Percentiles rank a stretch among this genome's conserved stretches.
phyloP scores from a whole-genome alignment of 2,329 filamentous ascomycete species.

The Scleromitrula shiraiana region DNA sequence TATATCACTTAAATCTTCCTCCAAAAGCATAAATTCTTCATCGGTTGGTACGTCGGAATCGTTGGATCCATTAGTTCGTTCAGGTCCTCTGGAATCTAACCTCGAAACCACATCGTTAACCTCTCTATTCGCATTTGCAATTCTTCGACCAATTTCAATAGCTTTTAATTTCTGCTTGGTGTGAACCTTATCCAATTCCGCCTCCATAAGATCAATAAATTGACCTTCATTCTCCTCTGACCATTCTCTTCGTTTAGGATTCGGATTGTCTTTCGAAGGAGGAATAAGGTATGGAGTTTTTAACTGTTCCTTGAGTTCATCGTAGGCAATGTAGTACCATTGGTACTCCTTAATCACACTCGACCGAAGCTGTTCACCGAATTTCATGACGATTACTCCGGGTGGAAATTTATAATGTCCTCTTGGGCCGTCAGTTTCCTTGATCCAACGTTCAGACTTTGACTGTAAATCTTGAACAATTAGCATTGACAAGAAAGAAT shows the following conservation, averaged over 20 bases:
- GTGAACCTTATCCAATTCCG: constrained; percentile 94
- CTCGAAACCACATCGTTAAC: constrained; percentile 79
- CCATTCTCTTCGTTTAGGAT: constrained; percentile 59
- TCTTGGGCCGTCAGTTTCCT: constrained; percentile 8
- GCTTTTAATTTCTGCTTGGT: constrained; percentile 97
- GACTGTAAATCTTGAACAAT: constrained; percentile 24
- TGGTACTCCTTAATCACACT: constrained; percentile 95
- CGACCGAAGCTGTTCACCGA: constrained; percentile 92
- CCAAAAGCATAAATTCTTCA: constrained; percentile 87
- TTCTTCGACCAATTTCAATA: constrained; percentile 87
- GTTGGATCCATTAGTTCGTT: constrained; percentile 22
- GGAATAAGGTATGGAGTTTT: constrained; percentile 59
- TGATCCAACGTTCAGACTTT: constrained; percentile 14
- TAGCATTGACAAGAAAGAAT: constrained; percentile 16
- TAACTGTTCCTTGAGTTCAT: constrained; percentile 80
- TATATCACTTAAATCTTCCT: constrained; percentile 93
- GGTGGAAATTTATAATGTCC: constrained; percentile 29
- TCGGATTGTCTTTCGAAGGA: constrained; percentile 38
- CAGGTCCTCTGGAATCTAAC: constrained; percentile 54
- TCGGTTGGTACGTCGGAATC: constrained; percentile 56
- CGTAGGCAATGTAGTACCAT: constrained; percentile 98
- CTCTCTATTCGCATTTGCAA: constrained; percentile 79
- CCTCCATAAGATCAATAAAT: constrained; percentile 81
- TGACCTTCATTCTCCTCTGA: constrained; percentile 82
- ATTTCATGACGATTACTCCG: constrained; percentile 62